Base-by-base conservation (phyloP, 768 basidiomycete genomes). In the Suillus bovinus region DNA sequence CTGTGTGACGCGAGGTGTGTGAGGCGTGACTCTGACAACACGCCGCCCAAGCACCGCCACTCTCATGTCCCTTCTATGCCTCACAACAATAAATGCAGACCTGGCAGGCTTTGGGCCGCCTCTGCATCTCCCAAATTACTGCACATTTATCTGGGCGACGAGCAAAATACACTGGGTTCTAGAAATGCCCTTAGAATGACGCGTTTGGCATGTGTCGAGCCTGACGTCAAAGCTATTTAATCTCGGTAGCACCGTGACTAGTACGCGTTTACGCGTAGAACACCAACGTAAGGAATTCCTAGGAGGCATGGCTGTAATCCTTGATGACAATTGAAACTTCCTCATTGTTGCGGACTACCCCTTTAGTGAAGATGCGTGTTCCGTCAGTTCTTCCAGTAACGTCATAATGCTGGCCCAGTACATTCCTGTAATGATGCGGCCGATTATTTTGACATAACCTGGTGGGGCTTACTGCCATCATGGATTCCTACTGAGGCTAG, bases 1-100 rank as follows among this genome's bases (percentile, higher is more conserved):
- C 60, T 67, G 70, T 66, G 73, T 76, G 73, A 72, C 75, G 75
- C 73, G 71, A 66, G 71, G 66, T 73, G 38, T 27, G 55, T 47
- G 64, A 20, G 54, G 74, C 62, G 73, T 74, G 73, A 74, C 73
- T 62, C 38, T 56, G 60, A 64, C 68, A 66, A 62, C 63, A 65
- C 63, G 74, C 69, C 31, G 72, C 49, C 49, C 49, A 31, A 50
- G 70, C 72, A 73, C 72, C 64, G 11, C 52, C 46, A 61, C 47
- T n/a, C 11, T 27, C 3, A 57, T 11, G 13, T 49, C 34, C 52
- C 60, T 61, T 41, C 61, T 14, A 24, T 22, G 29, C 20, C 33
- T 14, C 58, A 39, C 56, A 58, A 61, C 41, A 60, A 27, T 42
- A 14, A 61, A 47, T 55, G 52, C 14, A 57, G 50, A n/a, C 33